These are phyloP conservation scores for Castanospermum australe DNA, from an alignment of 306 rosid genomes.

Conservation along the genomic window DNA sequence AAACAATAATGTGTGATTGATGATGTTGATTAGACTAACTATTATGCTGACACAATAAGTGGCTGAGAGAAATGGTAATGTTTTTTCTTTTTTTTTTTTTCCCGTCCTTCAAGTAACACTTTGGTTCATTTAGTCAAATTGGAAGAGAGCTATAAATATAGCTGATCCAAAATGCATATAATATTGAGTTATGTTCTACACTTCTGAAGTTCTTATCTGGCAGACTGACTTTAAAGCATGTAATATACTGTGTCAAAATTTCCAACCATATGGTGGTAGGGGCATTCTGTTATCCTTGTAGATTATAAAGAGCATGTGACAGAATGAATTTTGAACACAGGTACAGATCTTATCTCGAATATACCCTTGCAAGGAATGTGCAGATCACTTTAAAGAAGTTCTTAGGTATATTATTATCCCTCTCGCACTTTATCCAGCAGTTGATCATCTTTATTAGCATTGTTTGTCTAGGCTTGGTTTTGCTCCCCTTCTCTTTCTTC, in stretches of 20 bases:
- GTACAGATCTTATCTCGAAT: slow-evolving; percentile 75
- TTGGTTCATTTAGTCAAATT: neutral
- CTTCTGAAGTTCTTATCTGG: neutral
- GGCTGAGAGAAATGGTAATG: neutral
- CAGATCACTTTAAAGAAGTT: slow-evolving; percentile 87
- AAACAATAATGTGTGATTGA: slow-evolving; percentile 5
- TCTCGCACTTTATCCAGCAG: neutral
- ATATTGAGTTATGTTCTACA: neutral
- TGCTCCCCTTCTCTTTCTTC: neutral
- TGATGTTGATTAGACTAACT: neutral
- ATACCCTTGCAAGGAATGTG: slow-evolving; percentile 92
- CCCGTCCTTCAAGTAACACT: neutral
- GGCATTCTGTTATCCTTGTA: slow-evolving; percentile 3
- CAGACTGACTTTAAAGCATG: neutral
- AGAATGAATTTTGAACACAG: slow-evolving; percentile 42
- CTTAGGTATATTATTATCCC: slow-evolving; percentile 53
- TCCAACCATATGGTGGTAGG: neutral
- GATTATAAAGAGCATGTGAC: neutral
- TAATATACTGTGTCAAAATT: neutral
- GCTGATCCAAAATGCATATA: neutral
- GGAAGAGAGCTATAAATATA: neutral
- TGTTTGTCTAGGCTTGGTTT: slow-evolving; percentile 5
- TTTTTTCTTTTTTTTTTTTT: neutral
- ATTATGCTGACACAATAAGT: neutral
- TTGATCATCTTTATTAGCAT: neutral